Percentiles rank a stretch among this genome's conserved stretches.
Conservation (phyloP, 352 stramenopile genomes). For the Phytophthora sp. region DNA sequence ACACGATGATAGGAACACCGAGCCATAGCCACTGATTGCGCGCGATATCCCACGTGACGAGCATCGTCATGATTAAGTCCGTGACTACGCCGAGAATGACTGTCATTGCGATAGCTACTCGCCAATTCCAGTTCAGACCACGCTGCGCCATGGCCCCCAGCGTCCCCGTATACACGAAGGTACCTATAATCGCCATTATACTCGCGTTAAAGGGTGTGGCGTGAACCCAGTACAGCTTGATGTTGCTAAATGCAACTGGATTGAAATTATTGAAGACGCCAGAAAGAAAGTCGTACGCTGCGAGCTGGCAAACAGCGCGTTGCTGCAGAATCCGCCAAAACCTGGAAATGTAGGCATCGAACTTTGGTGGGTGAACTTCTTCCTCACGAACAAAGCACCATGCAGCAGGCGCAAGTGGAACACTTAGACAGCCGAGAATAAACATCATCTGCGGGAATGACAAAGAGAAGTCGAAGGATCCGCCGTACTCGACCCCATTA, state of each 20-base stretch:
- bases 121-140: constrained; percentile 53
- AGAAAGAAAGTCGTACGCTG: constrained; percentile 49
- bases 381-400: constrained; percentile 27
- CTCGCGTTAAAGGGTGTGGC: constrained; percentile 48
- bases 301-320: constrained; percentile 52
- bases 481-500: constrained; percentile 41
- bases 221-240: constrained; percentile 51
- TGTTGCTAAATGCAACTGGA: constrained; percentile 38
- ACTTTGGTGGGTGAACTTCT: constrained; percentile 3
- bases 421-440: constrained; percentile 19
- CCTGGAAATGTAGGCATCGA: constrained; percentile 23
- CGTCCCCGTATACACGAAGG: constrained; percentile 29
- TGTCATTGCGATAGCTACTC: constrained; percentile 20
- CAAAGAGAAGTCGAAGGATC: constrained; percentile 35
- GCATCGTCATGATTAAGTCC: constrained; percentile 45
- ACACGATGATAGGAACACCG: constrained; percentile 44
- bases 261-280: constrained; percentile 56
- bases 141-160: constrained; percentile 33
- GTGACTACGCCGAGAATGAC: constrained; percentile 32
- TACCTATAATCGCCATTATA: constrained; percentile 41
- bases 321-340: constrained; percentile 53
- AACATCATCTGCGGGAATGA: constrained; percentile 41
- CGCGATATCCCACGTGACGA: constrained; percentile 42
- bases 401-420: constrained; percentile 24
- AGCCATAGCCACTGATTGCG: constrained; percentile 57